phyloP scores from a whole-genome alignment of 108 stramenopile genomes.

The Nitzschia palea region DNA sequence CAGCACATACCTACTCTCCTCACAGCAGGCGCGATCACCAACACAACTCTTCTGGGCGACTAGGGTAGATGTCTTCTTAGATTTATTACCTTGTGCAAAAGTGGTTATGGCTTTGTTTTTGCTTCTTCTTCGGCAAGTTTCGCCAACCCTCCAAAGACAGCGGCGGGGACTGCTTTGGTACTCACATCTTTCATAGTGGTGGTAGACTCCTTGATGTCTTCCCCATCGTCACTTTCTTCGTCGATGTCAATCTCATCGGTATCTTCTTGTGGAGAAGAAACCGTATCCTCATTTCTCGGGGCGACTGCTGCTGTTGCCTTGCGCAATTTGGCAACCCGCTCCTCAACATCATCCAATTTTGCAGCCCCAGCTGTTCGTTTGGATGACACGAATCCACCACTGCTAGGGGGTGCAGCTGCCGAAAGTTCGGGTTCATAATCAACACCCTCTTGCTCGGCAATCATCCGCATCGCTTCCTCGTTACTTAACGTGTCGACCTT shows the following conservation, averaged over 20 bases:
- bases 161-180: conserved; percentile 69
- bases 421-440: conserved; percentile 41
- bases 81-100: too few species aligned
- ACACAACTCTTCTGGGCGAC: too few species aligned
- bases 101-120: conserved; percentile 1
- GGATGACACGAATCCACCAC: conserved; percentile 58
- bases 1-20: too few species aligned
- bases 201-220: conserved; percentile 3
- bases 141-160: conserved; percentile 76
- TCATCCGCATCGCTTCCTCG: conserved; percentile 84
- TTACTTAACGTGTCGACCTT: conserved; percentile 63
- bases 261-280: conserved; percentile 26
- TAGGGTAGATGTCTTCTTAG: too few species aligned
- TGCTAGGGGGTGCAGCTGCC: conserved; percentile 8
- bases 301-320: conserved; percentile 46
- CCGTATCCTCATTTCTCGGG: background rate
- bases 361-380: conserved; percentile 69
- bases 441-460: conserved; percentile 77
- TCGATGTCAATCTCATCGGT: conserved; percentile 87
- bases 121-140: conserved; percentile 7
- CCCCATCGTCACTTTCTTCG: conserved; percentile 36
- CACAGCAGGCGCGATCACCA: too few species aligned
- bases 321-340: conserved; percentile 78
- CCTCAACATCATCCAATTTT: conserved; percentile 85
- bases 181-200: conserved; percentile 31